Conservation (phyloP, 2,329 filamentous ascomycete species). For the Botryosphaeria agaves region DNA sequence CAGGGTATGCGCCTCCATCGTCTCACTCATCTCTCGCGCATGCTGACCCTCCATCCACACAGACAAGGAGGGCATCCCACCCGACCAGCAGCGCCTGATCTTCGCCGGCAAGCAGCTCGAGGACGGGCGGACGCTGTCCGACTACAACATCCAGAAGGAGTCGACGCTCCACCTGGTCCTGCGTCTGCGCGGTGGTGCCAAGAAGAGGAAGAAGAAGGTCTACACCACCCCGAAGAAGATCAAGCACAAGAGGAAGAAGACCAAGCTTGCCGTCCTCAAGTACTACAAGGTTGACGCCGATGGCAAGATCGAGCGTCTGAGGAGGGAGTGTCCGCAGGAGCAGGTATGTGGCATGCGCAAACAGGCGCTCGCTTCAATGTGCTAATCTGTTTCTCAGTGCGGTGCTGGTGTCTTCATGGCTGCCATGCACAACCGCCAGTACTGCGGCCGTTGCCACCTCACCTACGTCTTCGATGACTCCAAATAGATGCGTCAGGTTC, state of each 20-base stretch:
- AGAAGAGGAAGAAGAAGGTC: conserved; percentile 99
- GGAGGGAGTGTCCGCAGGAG: conserved; percentile 76
- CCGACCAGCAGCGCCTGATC: conserved; percentile 98
- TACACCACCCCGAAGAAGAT: conserved; percentile 99
- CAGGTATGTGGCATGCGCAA: not conserved
- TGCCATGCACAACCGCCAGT: conserved; percentile 98
- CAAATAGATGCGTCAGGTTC: conserved; percentile 25
- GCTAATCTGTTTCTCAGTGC: conserved; percentile 44
- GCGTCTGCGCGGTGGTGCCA: conserved; percentile 92
- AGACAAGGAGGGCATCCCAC: conserved; percentile 99
- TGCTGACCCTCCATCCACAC: conserved; percentile 29
- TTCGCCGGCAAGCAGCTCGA: conserved; percentile 99
- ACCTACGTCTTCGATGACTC: conserved; percentile 56
- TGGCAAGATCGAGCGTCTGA: conserved; percentile 98
- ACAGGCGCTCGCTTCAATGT: too few relatives aligned
- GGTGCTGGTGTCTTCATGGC: conserved; percentile 99
- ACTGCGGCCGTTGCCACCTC: conserved; percentile 62
- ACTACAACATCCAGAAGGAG: conserved; percentile 99
- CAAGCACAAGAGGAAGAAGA: conserved; percentile 99
- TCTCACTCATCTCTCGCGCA: not conserved
- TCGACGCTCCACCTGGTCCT: conserved; percentile 95
- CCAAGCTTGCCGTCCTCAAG: conserved; percentile 99
- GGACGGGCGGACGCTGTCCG: conserved; percentile 94
- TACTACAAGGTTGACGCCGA: conserved; percentile 99
- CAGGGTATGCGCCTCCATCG: conserved; percentile 32